These are phyloP conservation scores for Fomitopsis schrenkii DNA, from an alignment of 1,284 basidiomycete genomes.

Conservation along the genomic window DNA sequence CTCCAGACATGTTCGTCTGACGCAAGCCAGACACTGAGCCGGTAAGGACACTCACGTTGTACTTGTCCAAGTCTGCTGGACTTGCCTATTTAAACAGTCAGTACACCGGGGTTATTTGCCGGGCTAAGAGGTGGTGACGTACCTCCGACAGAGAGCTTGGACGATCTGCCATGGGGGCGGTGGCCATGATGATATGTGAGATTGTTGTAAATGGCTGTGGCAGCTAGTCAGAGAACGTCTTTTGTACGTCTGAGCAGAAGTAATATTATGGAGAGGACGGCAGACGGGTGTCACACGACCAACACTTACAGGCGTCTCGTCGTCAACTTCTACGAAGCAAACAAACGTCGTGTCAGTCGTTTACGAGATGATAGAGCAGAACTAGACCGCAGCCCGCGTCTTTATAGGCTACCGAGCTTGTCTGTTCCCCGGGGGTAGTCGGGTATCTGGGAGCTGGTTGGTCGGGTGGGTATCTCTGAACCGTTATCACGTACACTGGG, in stretches of 20 bases:
- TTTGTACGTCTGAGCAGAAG: not conserved
- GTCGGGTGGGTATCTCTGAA: not conserved
- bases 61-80: not conserved
- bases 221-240: not conserved
- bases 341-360: not conserved
- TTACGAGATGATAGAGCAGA: not conserved
- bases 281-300: constrained; percentile 11
- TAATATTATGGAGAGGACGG: not conserved
- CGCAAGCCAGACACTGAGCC: not conserved
- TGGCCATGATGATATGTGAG: not conserved
- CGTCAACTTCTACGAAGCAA: constrained; percentile 1
- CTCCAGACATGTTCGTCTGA: not conserved
- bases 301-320: constrained; percentile 4
- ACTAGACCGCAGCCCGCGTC: not conserved
- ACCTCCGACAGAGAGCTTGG: not conserved
- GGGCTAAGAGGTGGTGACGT: not conserved
- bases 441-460: not conserved
- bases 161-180: not conserved
- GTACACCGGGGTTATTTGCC: not conserved
- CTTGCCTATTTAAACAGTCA: not conserved
- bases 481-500: not conserved
- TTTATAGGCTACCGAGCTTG: not conserved
- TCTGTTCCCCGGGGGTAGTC: not conserved
- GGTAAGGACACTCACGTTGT: constrained; percentile 3
- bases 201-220: not conserved